Evolutionary conservation across 2,329 filamentous ascomycete genomes (phyloP), one percentile per base, ranked within the genome.

Genomic region (Lasiodiplodia theobromae): DNA sequence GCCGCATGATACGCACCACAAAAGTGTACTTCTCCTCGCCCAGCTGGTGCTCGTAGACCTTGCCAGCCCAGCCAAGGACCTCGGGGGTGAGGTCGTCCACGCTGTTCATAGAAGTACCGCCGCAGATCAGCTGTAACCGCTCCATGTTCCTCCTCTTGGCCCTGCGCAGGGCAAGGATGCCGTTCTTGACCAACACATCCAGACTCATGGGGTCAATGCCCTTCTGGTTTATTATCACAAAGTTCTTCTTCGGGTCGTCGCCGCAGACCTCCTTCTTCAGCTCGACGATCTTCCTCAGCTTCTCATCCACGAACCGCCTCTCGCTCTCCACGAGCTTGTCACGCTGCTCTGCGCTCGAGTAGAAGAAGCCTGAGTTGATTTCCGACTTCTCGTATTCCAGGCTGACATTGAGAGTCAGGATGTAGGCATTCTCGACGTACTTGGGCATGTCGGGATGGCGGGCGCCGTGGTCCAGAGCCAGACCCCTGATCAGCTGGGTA

Each of bases 131-230:
- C 83, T 99, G 96, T 73, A 99, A 85, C 76, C 96, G 90, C 86
- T 99, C 96, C 96, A 99, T 99, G 85, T 99, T 99, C 79, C 96
- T 92, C 81, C 96, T 88, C 91, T 99, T 99, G 51, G 96, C 96
- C 79, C 96, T 88, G 76, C 96, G 90, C 71, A 99, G 88, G 66
- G 96, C 96, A 72, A 98, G 89, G 75, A 99, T 99, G 73, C 94
- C 94, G 79, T 99, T 98, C 89, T 99, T 99, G 72, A 96, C 94
- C 69, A 99, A 85, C 14, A 99, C 94, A 76, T 99, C 96, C 73
- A 99, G 87, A 66, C 94, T 97, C 71, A 99, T 86, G 25, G 96
- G 96, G 79, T 99, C 96, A 74, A 99, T 99, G 71, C 96, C 96
- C 87, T 99, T 99, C 83, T 99, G 96, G 86, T 99, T 99, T 82